Base-by-base conservation (phyloP, 1,284 basidiomycete species). In the Cystobasidium sp. region DNA sequence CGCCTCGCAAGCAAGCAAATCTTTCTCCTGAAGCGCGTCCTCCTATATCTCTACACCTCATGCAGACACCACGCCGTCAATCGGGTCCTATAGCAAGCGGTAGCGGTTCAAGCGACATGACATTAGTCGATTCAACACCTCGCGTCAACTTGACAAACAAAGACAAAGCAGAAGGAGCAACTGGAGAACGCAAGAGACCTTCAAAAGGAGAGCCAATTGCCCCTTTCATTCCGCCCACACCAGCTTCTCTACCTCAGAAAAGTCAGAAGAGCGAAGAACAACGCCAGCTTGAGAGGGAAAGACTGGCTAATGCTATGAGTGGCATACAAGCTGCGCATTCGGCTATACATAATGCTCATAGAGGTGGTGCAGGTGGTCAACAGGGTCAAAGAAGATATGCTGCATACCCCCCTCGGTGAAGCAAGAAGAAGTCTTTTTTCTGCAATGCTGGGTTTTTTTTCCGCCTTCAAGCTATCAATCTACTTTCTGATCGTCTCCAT, bases 41-140 rank as follows among this genome's bases (percentile, higher is more conserved):
- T 12, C 20, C 44, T 20, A 49, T 66, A 4, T 6, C 47, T 24
- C 14, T 66, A 24, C 64, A 71, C n/a, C 61, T 73, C 22, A 73
- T 73, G 70, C 70, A 73, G 47, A 73, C 70, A 43, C 70, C 70
- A 16, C 62, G 62, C 8, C 62, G 70, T n/a, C 62, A 73, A 41
- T n/a, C 62, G 16, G 51, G 39, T 31, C 10, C 53, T 1, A 2
- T 53, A 10, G 47, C 39, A 9, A 43, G 49, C 12, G 20, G 31
- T 1, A 53, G 49, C 46, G 43, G 46, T 7, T 47, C 49, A 41
- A 59, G 56, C 56, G 56, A 59, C n/a, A 6, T 43, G 7, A 59
- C 56, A 1, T n/a, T 59, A 37, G 47, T 43, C 12, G 64, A 22
- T 5, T 46, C 51, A 16, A 22, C 9, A 31, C 22, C 18, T 52